phyloP scores from a whole-genome alignment of 768 basidiomycete genomes.

The Boletus rex-veris region DNA sequence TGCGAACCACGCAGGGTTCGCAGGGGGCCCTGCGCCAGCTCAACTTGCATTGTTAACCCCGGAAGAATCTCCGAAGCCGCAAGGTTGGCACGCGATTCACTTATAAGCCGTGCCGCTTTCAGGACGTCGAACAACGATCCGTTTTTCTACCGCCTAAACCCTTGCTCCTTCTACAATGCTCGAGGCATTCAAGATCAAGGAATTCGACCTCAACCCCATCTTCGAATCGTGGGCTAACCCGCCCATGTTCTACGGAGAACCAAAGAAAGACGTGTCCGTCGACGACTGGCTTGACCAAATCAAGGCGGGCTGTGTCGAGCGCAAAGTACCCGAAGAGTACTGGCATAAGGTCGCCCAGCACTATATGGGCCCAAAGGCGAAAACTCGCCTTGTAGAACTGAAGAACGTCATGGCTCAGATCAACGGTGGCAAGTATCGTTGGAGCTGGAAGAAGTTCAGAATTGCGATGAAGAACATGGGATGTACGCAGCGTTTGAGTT shows the following conservation, averaged over 20 bases:
- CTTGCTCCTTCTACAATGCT: conserved; percentile 40
- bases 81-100: conserved; percentile 26
- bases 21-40: conserved; percentile 18
- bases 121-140: conserved; percentile 12
- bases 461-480: conserved; percentile 79
- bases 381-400: conserved; percentile 59
- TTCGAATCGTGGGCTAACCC: conserved; percentile 62
- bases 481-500: conserved; percentile 46
- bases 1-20: conserved; percentile 10
- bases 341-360: conserved; percentile 82
- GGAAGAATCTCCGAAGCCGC: conserved; percentile 21
- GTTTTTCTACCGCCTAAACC: conserved; percentile 11
- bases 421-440: conserved; percentile 72
- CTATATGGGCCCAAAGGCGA: conserved; percentile 71
- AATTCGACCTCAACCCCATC: conserved; percentile 69
- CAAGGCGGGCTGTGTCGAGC: conserved; percentile 65
- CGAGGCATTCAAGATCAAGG: conserved; percentile 76
- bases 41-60: conserved; percentile 25
- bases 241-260: conserved; percentile 63
- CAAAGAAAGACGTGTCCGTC: conserved; percentile 65
- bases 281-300: conserved; percentile 73
- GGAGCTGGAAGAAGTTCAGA: conserved; percentile 83
- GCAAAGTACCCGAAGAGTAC: conserved; percentile 72
- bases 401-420: conserved; percentile 72
- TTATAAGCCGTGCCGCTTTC: conserved; percentile 24